Conservation (phyloP, 768 basidiomycete genomes). For the Punctularia strigosozonata region DNA sequence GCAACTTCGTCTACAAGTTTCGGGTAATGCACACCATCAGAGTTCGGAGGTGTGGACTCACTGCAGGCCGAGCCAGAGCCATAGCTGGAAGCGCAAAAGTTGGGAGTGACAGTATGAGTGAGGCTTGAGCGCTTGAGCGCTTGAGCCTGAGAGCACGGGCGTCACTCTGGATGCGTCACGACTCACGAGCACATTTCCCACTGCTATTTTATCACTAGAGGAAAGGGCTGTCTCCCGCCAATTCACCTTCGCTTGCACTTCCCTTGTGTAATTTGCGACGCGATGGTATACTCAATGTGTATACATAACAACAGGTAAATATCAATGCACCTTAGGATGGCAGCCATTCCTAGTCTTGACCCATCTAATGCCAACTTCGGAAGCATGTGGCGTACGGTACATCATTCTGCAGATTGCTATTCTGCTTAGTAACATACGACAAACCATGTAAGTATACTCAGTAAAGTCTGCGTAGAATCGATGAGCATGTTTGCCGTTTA, state of each 20-base stretch:
- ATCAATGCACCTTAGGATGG: too few species aligned
- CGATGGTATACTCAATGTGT: too few species aligned
- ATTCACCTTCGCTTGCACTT: background rate
- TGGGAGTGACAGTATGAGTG: background rate
- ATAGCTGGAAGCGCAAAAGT: conserved; percentile 21
- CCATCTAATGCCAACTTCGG: too few species aligned
- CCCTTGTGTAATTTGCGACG: too few species aligned
- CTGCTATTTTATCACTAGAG: background rate
- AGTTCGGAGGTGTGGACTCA: conserved; percentile 20
- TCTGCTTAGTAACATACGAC: too few species aligned
- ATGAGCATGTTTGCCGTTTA: too few species aligned
- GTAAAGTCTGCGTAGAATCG: too few species aligned
- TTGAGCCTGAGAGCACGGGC: background rate
- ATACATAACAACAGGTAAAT: too few species aligned
- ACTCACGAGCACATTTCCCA: background rate
- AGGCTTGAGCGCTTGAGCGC: background rate
- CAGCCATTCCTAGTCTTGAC: too few species aligned
- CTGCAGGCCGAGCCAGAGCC: conserved; percentile 62
- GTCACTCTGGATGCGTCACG: background rate
- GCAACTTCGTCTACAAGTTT: conserved; percentile 59
- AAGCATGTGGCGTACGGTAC: too few species aligned
- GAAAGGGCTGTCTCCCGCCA: background rate
- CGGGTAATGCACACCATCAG: background rate
- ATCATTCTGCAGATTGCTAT: too few species aligned
- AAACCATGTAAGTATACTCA: too few species aligned